phyloP scores from a whole-genome alignment of 140 eudicot species.

The Cichorium intybus region DNA sequence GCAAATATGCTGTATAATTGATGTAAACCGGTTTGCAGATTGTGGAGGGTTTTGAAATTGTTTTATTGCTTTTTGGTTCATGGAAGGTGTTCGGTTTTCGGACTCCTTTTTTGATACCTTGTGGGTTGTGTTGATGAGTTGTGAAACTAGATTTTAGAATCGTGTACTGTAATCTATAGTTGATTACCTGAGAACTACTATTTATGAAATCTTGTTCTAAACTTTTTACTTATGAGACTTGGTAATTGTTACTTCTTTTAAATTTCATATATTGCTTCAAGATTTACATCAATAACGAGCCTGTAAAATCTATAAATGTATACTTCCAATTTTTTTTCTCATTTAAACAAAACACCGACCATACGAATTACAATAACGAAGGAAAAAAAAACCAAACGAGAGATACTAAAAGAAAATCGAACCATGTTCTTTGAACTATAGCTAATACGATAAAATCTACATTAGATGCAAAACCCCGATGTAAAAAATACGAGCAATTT shows the following conservation, averaged over 20 bases:
- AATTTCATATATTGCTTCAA: not conserved
- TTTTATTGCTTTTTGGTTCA: conserved; percentile 28
- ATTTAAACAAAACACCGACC: no score
- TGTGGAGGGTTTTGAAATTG: conserved; percentile 15
- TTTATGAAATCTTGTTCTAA: conserved; percentile 23
- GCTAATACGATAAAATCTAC: not conserved
- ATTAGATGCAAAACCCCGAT: conserved; percentile 1
- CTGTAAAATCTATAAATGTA: no score
- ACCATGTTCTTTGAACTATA: not conserved
- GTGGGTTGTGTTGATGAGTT: conserved; percentile 25
- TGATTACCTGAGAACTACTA: conserved; percentile 12
- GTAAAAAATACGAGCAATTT: no score
- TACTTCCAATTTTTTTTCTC: no score
- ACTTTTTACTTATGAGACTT: not conserved
- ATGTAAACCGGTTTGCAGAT: conserved; percentile 22
- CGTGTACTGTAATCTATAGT: conserved; percentile 19
- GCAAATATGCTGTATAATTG: conserved; percentile 24
- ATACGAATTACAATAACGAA: no score
- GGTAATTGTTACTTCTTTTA: not conserved
- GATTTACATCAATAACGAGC: no score
- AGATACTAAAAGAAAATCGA: not conserved
- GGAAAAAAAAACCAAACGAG: not conserved
- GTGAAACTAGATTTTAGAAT: conserved; percentile 22
- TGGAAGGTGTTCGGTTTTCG: conserved; percentile 15
- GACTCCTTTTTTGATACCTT: conserved; percentile 22